These are phyloP conservation scores for Floccularia luteovirens DNA, from an alignment of 768 basidiomycete species.

Conservation along the genomic window DNA sequence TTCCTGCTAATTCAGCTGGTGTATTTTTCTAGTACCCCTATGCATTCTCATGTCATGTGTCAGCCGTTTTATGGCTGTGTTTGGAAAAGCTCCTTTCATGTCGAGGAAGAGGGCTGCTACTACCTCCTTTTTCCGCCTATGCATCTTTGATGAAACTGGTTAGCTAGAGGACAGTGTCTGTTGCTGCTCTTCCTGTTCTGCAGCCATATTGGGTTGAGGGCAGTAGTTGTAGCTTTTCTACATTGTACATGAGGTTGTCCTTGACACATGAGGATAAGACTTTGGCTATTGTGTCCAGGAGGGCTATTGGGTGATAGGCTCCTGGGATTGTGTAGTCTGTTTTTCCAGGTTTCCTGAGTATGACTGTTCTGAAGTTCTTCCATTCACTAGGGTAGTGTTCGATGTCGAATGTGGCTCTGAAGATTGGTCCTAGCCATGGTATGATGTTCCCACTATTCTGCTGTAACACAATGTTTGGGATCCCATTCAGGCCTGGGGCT, in stretches of 20 bases:
- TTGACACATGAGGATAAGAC: slow-evolving; percentile 13
- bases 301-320: slow-evolving; percentile 23
- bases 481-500: slow-evolving; percentile 13
- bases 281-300: slow-evolving; percentile 14
- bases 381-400: slow-evolving; percentile 12
- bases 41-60: slow-evolving; percentile 16
- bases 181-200: slow-evolving; percentile 16
- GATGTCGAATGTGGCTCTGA: slow-evolving; percentile 17
- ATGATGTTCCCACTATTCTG: slow-evolving; percentile 14
- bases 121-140: slow-evolving; percentile 21
- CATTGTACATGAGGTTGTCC: slow-evolving; percentile 7
- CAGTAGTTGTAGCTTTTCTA: slow-evolving; percentile 9
- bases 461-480: slow-evolving; percentile 21
- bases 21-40: slow-evolving; percentile 13
- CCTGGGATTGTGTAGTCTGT: slow-evolving; percentile 20
- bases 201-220: slow-evolving; percentile 18
- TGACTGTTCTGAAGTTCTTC: slow-evolving; percentile 12
- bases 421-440: slow-evolving; percentile 18
- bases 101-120: slow-evolving; percentile 23
- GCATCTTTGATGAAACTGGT: slow-evolving; percentile 24
- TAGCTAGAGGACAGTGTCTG: slow-evolving; percentile 20
- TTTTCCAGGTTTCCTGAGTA: slow-evolving; percentile 25
- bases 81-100: slow-evolving; percentile 30
- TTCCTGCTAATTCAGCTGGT: slow-evolving; percentile 8
- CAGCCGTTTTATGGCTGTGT: slow-evolving; percentile 11